A percentile compares a stretch with the other conserved stretches of the same genome.
These are phyloP conservation scores for Postia placenta DNA, from an alignment of 768 basidiomycete genomes.

Conservation along the genomic window DNA sequence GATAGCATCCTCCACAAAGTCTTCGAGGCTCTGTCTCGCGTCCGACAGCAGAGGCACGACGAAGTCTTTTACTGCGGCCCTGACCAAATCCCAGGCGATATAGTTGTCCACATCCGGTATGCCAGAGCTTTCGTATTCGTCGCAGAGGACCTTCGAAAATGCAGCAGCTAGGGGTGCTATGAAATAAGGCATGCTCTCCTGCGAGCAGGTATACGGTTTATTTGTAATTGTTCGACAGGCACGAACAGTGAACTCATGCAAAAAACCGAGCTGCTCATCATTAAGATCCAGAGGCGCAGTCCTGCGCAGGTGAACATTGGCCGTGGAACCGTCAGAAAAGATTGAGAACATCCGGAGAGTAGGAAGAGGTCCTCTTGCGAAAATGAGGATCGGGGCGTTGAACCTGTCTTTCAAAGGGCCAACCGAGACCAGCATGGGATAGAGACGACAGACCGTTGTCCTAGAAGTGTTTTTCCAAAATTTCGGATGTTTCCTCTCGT, in stretches of 20 bases:
- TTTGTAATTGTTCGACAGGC: constrained; percentile 58
- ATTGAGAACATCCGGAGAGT: constrained; percentile 48
- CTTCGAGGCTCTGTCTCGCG: constrained; percentile 27
- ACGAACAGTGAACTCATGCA: constrained; percentile 60
- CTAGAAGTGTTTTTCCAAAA: constrained; percentile 53
- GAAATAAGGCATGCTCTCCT: constrained; percentile 56
- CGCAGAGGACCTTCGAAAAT: constrained; percentile 32
- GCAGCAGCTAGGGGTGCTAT: constrained; percentile 49
- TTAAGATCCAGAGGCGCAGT: constrained; percentile 46
- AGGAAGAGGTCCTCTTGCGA: constrained; percentile 67
- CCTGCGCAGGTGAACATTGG: constrained; percentile 37
- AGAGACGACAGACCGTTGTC: constrained; percentile 28
- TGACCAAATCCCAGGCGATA: constrained; percentile 62
- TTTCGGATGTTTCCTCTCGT: constrained; percentile 51
- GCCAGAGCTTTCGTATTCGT: constrained; percentile 14
- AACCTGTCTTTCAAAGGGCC: constrained; percentile 22
- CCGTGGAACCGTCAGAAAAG: constrained; percentile 46
- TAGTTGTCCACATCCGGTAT: constrained; percentile 30
- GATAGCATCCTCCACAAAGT: constrained; percentile 54
- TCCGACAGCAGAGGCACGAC: constrained; percentile 36
- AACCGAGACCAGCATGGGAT: constrained; percentile 48
- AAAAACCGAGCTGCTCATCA: constrained; percentile 35
- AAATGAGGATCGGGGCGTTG: constrained; percentile 56
- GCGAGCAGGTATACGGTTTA: constrained; percentile 55
- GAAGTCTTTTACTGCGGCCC: constrained; percentile 46